These are phyloP conservation scores for Aspergillus sp. DNA, from an alignment of 2,329 filamentous ascomycete species.

Conservation along the genomic window DNA sequence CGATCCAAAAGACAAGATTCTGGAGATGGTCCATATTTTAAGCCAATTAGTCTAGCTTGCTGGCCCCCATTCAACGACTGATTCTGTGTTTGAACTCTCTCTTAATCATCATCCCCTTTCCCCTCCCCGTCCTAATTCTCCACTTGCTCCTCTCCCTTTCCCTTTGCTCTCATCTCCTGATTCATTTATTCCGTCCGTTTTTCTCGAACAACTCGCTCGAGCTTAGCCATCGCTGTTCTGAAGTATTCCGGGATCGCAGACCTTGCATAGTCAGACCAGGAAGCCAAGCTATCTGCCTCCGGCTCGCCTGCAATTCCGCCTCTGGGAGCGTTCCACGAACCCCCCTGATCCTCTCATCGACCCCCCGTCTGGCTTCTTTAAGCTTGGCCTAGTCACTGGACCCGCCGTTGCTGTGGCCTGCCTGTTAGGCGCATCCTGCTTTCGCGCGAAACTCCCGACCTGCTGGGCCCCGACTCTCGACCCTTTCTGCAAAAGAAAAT, in stretches of 20 bases:
- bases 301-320: conserved; percentile 16
- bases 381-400: conserved; percentile 30
- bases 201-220: conserved; percentile 12
- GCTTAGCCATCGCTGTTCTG: conserved; percentile 9
- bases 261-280: background rate
- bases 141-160: conserved; percentile 8
- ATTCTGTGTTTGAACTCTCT: background rate
- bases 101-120: conserved; percentile 22
- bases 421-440: conserved; percentile 23
- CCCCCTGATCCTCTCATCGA: conserved; percentile 18
- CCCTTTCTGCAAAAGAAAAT: conserved; percentile 28
- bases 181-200: conserved; percentile 3
- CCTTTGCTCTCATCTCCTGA: conserved; percentile 7
- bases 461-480: conserved; percentile 29
- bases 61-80: conserved; percentile 1
- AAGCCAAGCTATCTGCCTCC: background rate
- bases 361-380: conserved; percentile 24
- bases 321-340: conserved; percentile 22
- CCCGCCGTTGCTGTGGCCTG: conserved; percentile 29
- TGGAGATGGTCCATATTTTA: background rate
- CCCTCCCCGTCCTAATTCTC: conserved; percentile 15
- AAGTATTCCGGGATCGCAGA: background rate
- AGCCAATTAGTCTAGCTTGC: background rate
- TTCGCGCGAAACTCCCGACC: conserved; percentile 26
- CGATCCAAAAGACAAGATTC: background rate